Evolutionary conservation across 441 rosid species (phyloP).

Genomic region (Gossypium armourianum): DNA sequence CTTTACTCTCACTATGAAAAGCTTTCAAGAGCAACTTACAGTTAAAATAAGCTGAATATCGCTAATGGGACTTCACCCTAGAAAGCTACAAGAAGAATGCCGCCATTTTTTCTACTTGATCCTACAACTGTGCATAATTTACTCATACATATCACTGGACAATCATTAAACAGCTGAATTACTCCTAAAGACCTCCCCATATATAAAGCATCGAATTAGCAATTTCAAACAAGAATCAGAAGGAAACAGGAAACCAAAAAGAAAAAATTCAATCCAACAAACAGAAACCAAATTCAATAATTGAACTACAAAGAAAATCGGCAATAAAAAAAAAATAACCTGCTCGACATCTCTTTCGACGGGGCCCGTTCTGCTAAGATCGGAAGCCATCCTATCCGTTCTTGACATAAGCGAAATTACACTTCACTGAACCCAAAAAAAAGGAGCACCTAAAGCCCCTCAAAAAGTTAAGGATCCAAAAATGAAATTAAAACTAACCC

Average conservation of each 20-base stretch:
- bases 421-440: conserved; percentile 5
- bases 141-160: neutral
- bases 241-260: neutral
- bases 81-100: neutral
- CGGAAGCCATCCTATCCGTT: conserved; percentile 71
- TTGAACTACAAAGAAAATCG: conserved; percentile 4
- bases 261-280: neutral
- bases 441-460: neutral
- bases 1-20: neutral
- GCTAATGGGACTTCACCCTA: neutral
- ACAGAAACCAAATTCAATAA: conserved; percentile 4
- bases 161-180: neutral
- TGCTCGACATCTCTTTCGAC: conserved; percentile 83
- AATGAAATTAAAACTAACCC: neutral
- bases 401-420: conserved; percentile 30
- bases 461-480: conserved; percentile 1
- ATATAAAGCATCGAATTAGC: neutral
- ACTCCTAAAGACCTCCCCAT: neutral
- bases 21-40: neutral
- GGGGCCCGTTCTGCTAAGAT: conserved; percentile 63
- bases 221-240: neutral
- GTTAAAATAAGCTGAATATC: neutral
- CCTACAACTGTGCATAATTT: conserved; percentile 1
- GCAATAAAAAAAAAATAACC: conserved; percentile 33
- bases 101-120: neutral